Conservation (phyloP, 352 stramenopile species). For the Phytophthora kernoviae region DNA sequence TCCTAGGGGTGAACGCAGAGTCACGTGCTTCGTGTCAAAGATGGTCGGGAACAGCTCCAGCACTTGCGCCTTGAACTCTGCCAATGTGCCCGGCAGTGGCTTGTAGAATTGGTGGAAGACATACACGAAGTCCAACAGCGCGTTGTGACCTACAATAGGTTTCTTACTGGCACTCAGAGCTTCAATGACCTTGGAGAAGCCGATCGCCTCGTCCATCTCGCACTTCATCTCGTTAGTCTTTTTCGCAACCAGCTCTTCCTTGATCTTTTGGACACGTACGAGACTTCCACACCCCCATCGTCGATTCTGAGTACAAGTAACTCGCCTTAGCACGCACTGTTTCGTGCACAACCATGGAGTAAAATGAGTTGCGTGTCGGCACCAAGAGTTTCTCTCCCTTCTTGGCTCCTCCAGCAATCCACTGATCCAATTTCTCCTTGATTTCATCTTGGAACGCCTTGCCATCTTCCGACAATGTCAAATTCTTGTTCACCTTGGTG, state of each 20-base stretch:
- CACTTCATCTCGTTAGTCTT: conserved; percentile 55
- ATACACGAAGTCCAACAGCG: conserved; percentile 85
- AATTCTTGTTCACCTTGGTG: conserved; percentile 58
- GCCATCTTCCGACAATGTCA: conserved; percentile 56
- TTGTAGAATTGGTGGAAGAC: conserved; percentile 86
- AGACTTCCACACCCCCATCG: conserved; percentile 57
- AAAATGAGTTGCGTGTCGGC: conserved; percentile 70
- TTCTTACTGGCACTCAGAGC: conserved; percentile 75
- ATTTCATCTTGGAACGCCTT: conserved; percentile 50
- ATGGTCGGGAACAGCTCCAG: conserved; percentile 74
- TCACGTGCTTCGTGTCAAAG: conserved; percentile 82
- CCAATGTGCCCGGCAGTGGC: conserved; percentile 66
- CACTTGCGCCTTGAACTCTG: conserved; percentile 76
- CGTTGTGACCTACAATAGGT: conserved; percentile 82
- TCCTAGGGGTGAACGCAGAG: conserved; percentile 54
- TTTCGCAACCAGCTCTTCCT: conserved; percentile 62
- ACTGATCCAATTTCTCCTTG: conserved; percentile 52
- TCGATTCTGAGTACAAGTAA: conserved; percentile 65
- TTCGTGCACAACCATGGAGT: conserved; percentile 76
- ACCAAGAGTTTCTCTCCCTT: conserved; percentile 62
- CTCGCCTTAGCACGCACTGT: conserved; percentile 57
- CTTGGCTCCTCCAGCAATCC: conserved; percentile 52
- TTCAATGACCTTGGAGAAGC: conserved; percentile 83
- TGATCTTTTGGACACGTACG: conserved; percentile 66
- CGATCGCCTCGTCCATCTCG: conserved; percentile 72